phyloP scores from a whole-genome alignment of 2,329 filamentous ascomycete species.

The Colletotrichum lindemuthianum region DNA sequence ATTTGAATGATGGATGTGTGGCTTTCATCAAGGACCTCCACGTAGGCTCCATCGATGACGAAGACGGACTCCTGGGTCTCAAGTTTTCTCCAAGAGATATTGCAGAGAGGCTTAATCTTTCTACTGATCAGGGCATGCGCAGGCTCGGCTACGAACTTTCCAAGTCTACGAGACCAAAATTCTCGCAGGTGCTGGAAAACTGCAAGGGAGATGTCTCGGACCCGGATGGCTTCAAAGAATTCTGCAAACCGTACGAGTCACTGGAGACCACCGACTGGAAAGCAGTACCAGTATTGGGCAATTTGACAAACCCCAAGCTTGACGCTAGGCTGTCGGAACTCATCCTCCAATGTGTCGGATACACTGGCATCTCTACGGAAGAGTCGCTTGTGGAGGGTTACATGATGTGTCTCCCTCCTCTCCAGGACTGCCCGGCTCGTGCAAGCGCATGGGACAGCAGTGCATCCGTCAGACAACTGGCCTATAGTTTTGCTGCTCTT shows the following conservation, averaged over 20 bases:
- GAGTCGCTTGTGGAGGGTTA: slow-evolving; percentile 37
- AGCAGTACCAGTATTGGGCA: slow-evolving; percentile 11
- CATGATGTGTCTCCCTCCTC: slow-evolving; percentile 71
- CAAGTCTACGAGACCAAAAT: slow-evolving; percentile 41
- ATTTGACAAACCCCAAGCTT: slow-evolving; percentile 34
- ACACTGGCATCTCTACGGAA: slow-evolving; percentile 47
- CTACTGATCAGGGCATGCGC: slow-evolving; percentile 40
- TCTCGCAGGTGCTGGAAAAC: slow-evolving; percentile 35
- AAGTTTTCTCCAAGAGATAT: slow-evolving; percentile 49
- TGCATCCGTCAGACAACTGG: slow-evolving; percentile 59
- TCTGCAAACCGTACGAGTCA: slow-evolving; percentile 45
- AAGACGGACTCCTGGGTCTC: slow-evolving; percentile 29
- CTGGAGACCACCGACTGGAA: slow-evolving; percentile 32
- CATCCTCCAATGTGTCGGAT: slow-evolving; percentile 43
- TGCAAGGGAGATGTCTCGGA: slow-evolving; percentile 35
- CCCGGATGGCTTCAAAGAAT: slow-evolving; percentile 40
- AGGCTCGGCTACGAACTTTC: slow-evolving; percentile 50
- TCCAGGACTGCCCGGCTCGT: slow-evolving; percentile 66
- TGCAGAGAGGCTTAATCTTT: slow-evolving; percentile 54
- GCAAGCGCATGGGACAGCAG: slow-evolving; percentile 68
- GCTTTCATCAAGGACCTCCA: slow-evolving; percentile 75
- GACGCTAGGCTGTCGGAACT: slow-evolving; percentile 54
- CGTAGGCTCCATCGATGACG: slow-evolving; percentile 35
- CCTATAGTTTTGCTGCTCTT: slow-evolving; percentile 57
- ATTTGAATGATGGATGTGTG: slow-evolving; percentile 73